These are phyloP conservation scores for Phytophthora fragariaefolia DNA, from an alignment of 352 stramenopile species.

Conservation along the genomic window DNA sequence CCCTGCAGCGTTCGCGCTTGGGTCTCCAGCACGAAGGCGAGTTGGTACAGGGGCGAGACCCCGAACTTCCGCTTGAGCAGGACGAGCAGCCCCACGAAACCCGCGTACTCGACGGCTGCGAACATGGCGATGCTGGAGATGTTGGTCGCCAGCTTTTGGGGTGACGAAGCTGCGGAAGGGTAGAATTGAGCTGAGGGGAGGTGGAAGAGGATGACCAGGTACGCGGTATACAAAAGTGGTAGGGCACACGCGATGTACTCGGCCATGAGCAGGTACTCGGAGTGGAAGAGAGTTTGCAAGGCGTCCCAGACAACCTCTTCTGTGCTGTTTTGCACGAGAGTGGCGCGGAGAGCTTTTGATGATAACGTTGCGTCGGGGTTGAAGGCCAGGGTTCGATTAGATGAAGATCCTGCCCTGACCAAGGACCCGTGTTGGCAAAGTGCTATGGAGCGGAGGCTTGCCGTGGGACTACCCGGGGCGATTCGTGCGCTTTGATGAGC, in stretches of 20 bases:
- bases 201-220: not conserved
- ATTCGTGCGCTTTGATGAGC: too few relatives aligned
- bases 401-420: too few relatives aligned
- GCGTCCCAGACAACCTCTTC: not conserved
- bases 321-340: not conserved
- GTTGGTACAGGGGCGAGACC: not conserved
- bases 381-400: too few relatives aligned
- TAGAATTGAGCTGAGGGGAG: not conserved
- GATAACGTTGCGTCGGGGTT: not conserved
- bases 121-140: not conserved
- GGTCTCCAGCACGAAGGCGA: constrained; percentile 1
- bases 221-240: not conserved
- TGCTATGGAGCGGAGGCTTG: too few relatives aligned
- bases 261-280: not conserved
- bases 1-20: not conserved
- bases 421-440: too few relatives aligned
- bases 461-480: too few relatives aligned
- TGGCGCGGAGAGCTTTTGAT: not conserved
- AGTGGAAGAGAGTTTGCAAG: not conserved
- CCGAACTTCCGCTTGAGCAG: not conserved
- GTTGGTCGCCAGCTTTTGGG: not conserved
- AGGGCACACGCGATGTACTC: not conserved
- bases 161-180: not conserved
- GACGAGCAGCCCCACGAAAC: not conserved
- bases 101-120: not conserved